A percentile compares a stretch with the other conserved stretches of the same genome.
Evolutionary conservation across 2,329 filamentous ascomycete genomes (phyloP).

Genomic region (Aureobasidium sp.): DNA sequence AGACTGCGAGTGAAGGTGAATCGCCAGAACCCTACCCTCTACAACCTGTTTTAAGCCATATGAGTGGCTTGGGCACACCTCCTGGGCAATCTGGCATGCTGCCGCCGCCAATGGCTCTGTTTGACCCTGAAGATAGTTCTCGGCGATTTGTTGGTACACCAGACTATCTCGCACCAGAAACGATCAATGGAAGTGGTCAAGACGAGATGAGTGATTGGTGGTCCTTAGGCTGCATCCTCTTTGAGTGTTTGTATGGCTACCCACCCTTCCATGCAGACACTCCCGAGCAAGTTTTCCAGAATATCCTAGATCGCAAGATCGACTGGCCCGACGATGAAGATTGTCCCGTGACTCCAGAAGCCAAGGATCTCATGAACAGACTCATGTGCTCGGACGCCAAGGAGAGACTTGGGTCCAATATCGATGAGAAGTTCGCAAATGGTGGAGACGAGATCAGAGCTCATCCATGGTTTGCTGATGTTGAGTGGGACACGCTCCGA

Average conservation of each 20-base stretch:
- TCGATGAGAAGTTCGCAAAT: constrained; percentile 70
- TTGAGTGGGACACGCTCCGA: constrained; percentile 86
- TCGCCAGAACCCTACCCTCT: constrained; percentile 71
- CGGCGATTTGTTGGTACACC: constrained; percentile 93
- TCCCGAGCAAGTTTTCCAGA: constrained; percentile 92
- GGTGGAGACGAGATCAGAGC: constrained; percentile 87
- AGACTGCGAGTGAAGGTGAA: constrained; percentile 57
- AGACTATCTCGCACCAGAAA: constrained; percentile 94
- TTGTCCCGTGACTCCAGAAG: constrained; percentile 68
- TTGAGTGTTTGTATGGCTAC: constrained; percentile 88
- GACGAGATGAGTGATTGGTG: constrained; percentile 99
- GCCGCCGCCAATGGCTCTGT: constrained; percentile 85
- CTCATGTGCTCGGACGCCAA: constrained; percentile 79
- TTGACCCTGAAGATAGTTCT: constrained; percentile 89
- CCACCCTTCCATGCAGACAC: constrained; percentile 89
- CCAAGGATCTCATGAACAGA: constrained; percentile 90
- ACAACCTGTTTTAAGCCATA: constrained; percentile 52
- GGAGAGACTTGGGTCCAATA: constrained; percentile 77
- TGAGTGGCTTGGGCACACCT: constrained; percentile 51
- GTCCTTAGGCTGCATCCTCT: constrained; percentile 97
- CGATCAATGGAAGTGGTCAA: constrained; percentile 88
- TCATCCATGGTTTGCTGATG: constrained; percentile 80
- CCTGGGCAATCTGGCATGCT: constrained; percentile 68
- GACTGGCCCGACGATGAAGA: constrained; percentile 84
- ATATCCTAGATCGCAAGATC: constrained; percentile 83